phyloP scores from a whole-genome alignment of 495 filamentous ascomycete genomes.

The Aspergillus avenaceus region DNA sequence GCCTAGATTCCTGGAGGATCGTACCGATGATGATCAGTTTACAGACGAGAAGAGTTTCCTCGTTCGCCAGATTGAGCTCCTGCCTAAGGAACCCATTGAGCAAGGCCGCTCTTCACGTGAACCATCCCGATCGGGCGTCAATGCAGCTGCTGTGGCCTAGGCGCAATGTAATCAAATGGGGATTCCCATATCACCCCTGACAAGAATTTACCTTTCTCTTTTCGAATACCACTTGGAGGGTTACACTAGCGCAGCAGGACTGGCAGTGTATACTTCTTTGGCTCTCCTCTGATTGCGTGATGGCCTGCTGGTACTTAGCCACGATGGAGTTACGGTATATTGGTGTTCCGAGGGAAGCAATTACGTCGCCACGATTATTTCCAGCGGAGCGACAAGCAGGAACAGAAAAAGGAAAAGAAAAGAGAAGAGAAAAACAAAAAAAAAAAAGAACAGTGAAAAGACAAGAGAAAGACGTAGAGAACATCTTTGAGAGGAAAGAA shows the following conservation, averaged over 20 bases:
- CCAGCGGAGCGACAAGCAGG: background rate
- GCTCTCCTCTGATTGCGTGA: constrained; percentile 18
- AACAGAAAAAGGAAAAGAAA: background rate
- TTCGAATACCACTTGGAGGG: constrained; percentile 10
- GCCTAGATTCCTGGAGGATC: constrained; percentile 86
- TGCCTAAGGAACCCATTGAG: constrained; percentile 65
- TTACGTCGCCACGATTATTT: constrained; percentile 1
- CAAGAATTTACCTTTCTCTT: constrained; percentile 6
- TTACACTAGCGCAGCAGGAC: constrained; percentile 11
- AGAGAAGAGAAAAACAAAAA: constrained; percentile 1
- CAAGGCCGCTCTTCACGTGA: constrained; percentile 29
- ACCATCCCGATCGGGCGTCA: constrained; percentile 28
- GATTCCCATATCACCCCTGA: constrained; percentile 2
- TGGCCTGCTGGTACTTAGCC: constrained; percentile 20
- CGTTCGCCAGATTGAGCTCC: constrained; percentile 85
- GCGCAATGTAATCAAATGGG: background rate
- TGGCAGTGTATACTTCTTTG: constrained; percentile 15
- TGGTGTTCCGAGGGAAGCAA: constrained; percentile 2
- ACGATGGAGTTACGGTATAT: constrained; percentile 12
- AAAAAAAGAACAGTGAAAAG: background rate
- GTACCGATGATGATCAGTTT: constrained; percentile 97
- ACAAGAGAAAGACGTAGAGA: background rate
- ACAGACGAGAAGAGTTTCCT: constrained; percentile 95
- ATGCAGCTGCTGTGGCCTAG: constrained; percentile 32
- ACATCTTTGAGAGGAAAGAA: too few species aligned